phyloP scores from a whole-genome alignment of 2,329 filamentous ascomycete species.

The Parascedosporium putredinis region DNA sequence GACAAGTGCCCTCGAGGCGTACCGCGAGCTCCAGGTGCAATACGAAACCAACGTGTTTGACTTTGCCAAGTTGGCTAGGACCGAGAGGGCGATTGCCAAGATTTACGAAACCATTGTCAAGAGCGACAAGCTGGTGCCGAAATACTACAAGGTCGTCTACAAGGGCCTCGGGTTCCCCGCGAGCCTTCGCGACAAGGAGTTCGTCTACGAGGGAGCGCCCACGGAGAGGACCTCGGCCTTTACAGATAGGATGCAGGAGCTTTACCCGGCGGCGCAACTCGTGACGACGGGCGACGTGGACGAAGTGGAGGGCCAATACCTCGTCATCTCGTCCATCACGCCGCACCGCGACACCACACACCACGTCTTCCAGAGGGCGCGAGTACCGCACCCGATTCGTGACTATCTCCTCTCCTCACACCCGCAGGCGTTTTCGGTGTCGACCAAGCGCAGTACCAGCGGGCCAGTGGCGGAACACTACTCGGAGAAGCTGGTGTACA shows the following conservation, averaged over 20 bases:
- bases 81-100: slow-evolving; percentile 80
- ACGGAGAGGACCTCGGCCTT: slow-evolving; percentile 72
- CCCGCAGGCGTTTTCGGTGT: slow-evolving; percentile 69
- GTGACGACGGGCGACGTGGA: slow-evolving; percentile 58
- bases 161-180: slow-evolving; percentile 80
- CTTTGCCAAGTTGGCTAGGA: slow-evolving; percentile 80
- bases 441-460: slow-evolving; percentile 57
- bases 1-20: slow-evolving; percentile 77
- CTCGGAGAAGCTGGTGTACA: slow-evolving; percentile 76
- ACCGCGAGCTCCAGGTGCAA: slow-evolving; percentile 82
- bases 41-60: slow-evolving; percentile 87
- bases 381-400: slow-evolving; percentile 71
- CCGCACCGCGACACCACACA: slow-evolving; percentile 74
- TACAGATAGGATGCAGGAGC: slow-evolving; percentile 82
- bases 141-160: slow-evolving; percentile 88
- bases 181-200: slow-evolving; percentile 77
- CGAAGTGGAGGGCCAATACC: slow-evolving; percentile 81
- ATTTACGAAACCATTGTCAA: slow-evolving; percentile 84
- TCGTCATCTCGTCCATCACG: slow-evolving; percentile 72
- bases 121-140: slow-evolving; percentile 65
- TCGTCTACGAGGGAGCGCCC: slow-evolving; percentile 75
- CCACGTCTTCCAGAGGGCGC: slow-evolving; percentile 78
- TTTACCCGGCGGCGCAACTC: slow-evolving; percentile 78
- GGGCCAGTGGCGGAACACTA: slow-evolving; percentile 63
- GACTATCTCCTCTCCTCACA: slow-evolving; percentile 75